phyloP scores from a whole-genome alignment of 1,284 basidiomycete species.

The Ganoderma sinense region DNA sequence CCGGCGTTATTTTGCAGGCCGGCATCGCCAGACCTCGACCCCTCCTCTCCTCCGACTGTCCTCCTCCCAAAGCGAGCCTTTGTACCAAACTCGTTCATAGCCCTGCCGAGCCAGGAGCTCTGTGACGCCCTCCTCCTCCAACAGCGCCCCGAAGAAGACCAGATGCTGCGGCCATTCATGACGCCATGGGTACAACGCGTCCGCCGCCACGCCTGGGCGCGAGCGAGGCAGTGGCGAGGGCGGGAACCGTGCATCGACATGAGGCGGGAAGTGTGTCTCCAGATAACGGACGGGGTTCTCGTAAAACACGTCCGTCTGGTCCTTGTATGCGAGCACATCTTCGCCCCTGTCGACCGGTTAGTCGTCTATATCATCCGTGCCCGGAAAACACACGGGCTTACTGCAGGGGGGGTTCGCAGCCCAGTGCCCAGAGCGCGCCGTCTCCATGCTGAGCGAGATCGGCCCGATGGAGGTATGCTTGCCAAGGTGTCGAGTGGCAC shows the following conservation, averaged over 20 bases:
- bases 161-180: conserved; percentile 87
- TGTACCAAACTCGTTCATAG: conserved; percentile 72
- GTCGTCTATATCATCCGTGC: conserved; percentile 18
- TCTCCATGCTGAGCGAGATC: conserved; percentile 58
- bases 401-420: conserved; percentile 91
- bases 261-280: conserved; percentile 64
- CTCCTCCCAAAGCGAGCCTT: conserved; percentile 84
- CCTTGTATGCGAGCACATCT: conserved; percentile 65
- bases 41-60: conserved; percentile 81
- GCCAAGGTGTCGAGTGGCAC: conserved; percentile 98
- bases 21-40: conserved; percentile 60
- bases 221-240: conserved; percentile 65
- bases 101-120: conserved; percentile 61
- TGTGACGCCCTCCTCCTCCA: conserved; percentile 59
- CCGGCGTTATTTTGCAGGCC: conserved; percentile 3
- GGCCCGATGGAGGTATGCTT: conserved; percentile 84
- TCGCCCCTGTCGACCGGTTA: conserved; percentile 50
- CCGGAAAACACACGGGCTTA: conserved; percentile 45
- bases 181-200: conserved; percentile 49
- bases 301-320: conserved; percentile 90
- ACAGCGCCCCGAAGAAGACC: conserved; percentile 80
- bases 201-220: conserved; percentile 51
- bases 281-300: conserved; percentile 76
- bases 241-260: conserved; percentile 73
- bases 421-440: conserved; percentile 75